Base-by-base conservation (phyloP, 2,329 filamentous ascomycete species). In the Xylaria arbuscula region DNA sequence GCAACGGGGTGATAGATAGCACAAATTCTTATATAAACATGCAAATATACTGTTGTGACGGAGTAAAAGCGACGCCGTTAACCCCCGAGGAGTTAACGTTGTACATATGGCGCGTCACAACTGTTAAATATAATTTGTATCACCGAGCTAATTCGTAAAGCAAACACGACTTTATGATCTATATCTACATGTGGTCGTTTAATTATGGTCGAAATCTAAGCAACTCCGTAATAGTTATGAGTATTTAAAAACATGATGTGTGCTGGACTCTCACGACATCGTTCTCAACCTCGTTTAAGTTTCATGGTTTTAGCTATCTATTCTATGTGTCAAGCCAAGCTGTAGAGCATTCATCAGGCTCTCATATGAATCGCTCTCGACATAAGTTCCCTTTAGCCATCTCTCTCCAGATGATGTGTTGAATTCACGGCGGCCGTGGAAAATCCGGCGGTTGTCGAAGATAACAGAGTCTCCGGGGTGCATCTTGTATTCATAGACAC, bases 381-480 rank as follows among this genome's bases (percentile, higher is more conserved):
- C 85, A 80, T 98, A 99, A 0, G 93, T 88, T 4, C 96, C 96
- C 73, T 93, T 92, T 63, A 98, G 81, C 92, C 93, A 97, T 61
- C 95, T 85, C 69, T 89, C 86, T 0, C 92, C 92, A 7, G 85
- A 84, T 0, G 81, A 81, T 0, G 84, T 80, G 77, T 95, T 89
- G 79, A 98, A 98, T 36, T 89, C 88, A 17, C 84, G 86, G 3
- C 96, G 85, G 0, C 94, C 95, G 82, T 98, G 96, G 76, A 97
- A 80, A n/a, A 97, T 85, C 19, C 95, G 86, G 67, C 89, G 82
- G 77, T 98, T 98, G 78, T 97, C 91, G 77, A 99, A 98, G n/a
- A 99, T 86, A 13, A 94, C 94, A 77, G 93, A 97, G 76, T 97
- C 92, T 2, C 95, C 96, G 3, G 92, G 89, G 62, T 89, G 83